Evolutionary conservation across 2,329 filamentous ascomycete genomes (phyloP).

Genomic region (Fusarium tjaetaba): DNA sequence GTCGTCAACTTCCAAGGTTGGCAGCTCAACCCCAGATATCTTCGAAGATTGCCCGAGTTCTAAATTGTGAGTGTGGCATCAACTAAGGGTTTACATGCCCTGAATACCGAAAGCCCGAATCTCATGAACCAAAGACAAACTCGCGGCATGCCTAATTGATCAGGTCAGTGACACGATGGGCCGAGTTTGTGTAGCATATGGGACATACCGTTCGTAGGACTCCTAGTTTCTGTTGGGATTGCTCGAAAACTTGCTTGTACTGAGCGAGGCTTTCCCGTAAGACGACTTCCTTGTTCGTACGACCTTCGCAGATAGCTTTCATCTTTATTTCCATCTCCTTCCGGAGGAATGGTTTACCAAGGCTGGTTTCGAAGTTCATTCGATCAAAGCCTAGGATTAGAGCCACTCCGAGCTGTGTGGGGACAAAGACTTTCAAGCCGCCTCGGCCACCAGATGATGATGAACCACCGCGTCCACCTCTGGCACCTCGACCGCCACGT

Average conservation of each 20-base stretch:
- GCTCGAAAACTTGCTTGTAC: slow-evolving; percentile 86
- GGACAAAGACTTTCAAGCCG: slow-evolving; percentile 85
- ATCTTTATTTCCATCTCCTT: slow-evolving; percentile 99
- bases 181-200: neutral
- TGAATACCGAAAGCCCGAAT: slow-evolving; percentile 23
- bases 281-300: slow-evolving; percentile 76
- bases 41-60: slow-evolving; percentile 2
- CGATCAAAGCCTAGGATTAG: slow-evolving; percentile 94
- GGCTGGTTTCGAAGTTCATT: slow-evolving; percentile 90
- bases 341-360: slow-evolving; percentile 93
- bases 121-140: slow-evolving; percentile 45
- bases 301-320: slow-evolving; percentile 95
- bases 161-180: slow-evolving; percentile 27
- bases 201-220: slow-evolving; percentile 68
- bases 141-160: slow-evolving; percentile 51
- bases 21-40: slow-evolving; percentile 23
- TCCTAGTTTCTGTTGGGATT: slow-evolving; percentile 80
- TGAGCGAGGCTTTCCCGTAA: slow-evolving; percentile 85
- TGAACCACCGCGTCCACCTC: slow-evolving; percentile 52
- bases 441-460: slow-evolving; percentile 56
- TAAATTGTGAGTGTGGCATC: slow-evolving; percentile 36
- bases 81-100: slow-evolving; percentile 42
- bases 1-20: slow-evolving; percentile 32
- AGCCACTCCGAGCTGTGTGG: slow-evolving; percentile 89
- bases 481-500: slow-evolving; percentile 54